Evolutionary conservation across 2,329 filamentous ascomycete genomes (phyloP), one percentile per base, ranked within the genome.

Genomic region (Thermomyces lanuginosus): DNA sequence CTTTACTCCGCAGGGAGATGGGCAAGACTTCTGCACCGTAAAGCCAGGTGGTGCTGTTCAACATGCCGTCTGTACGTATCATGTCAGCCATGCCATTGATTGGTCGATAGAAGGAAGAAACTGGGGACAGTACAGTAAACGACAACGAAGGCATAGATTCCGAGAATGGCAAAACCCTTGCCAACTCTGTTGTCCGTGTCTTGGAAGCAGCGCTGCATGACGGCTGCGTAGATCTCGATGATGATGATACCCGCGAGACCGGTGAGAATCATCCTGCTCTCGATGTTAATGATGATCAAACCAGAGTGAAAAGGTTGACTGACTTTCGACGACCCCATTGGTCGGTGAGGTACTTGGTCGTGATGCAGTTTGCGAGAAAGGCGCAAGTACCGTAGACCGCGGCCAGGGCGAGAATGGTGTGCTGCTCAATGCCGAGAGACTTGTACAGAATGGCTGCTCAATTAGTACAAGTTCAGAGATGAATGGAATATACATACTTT

Each of bases 161-260:
- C 67, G 1, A 71, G 46, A 15, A 72, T 60, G 1, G 67, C 63
- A 39, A 71, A 72, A 0, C 64, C 67, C 38, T 72, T 70, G 19
- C 67, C 67, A 15, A 69, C 40, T 4, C 48, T 46, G 40, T 69
- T 70, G 30, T 65, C 42, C 0, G 60, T 66, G 33, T 65, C 51
- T 38, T 70, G 64, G 39, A 70, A 72, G 23, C 58, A 43, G 15
- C 55, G 52, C 43, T 71, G 66, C 64, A 72, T 70, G 21, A 70
- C 59, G 1, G 67, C 63, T 0, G 65, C 55, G 36, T 71, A 72
- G 27, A 70, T 68, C 37, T 70, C 64, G 24, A 66, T 58, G n/a
- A 68, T 8, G 8, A 69, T 51, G 21, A 71, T 56, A 1, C 63
- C 61, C 4, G 44, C 37, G 3, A 71, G 41, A 4, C 67, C 67